Percentiles rank a stretch among this genome's conserved stretches.
phyloP scores from a whole-genome alignment of 2,329 filamentous ascomycete genomes.

The Cytospora leucostoma region DNA sequence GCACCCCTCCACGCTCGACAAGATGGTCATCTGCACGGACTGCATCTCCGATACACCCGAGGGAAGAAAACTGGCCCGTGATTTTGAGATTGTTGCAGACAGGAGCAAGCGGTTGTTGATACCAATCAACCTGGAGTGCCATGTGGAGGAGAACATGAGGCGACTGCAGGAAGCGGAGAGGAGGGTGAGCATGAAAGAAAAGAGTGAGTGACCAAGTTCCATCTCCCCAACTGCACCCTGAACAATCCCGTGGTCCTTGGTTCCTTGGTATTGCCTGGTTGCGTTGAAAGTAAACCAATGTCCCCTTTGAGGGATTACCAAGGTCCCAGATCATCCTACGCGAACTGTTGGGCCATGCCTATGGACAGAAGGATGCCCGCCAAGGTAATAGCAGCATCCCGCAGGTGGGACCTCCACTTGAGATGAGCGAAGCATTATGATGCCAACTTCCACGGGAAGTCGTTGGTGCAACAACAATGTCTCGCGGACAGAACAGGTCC shows the following conservation, averaged over 20 bases:
- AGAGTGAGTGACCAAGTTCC: slow-evolving; percentile 16
- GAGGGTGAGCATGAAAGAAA: slow-evolving; percentile 30
- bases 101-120: slow-evolving; percentile 34
- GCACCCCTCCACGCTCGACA: slow-evolving; percentile 26
- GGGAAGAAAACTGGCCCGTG: slow-evolving; percentile 31
- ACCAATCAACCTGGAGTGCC: slow-evolving; percentile 33
- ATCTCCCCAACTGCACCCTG: neutral
- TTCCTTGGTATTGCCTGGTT: too few species aligned
- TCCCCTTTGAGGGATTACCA: neutral
- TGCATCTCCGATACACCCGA: slow-evolving; percentile 33
- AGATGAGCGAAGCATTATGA: neutral
- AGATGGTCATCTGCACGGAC: slow-evolving; percentile 36
- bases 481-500: neutral
- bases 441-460: too few species aligned
- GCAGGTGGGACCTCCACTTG: neutral
- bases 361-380: neutral
- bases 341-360: neutral
- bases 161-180: slow-evolving; percentile 30
- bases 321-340: neutral
- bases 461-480: neutral
- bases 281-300: neutral
- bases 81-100: slow-evolving; percentile 33
- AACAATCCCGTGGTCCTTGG: neutral
- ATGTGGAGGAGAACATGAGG: slow-evolving; percentile 31
- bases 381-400: neutral